Percentiles rank a stretch among this genome's conserved stretches.
phyloP scores from a whole-genome alignment of 2,329 filamentous ascomycete genomes.

The Calonectria fujianensis region DNA sequence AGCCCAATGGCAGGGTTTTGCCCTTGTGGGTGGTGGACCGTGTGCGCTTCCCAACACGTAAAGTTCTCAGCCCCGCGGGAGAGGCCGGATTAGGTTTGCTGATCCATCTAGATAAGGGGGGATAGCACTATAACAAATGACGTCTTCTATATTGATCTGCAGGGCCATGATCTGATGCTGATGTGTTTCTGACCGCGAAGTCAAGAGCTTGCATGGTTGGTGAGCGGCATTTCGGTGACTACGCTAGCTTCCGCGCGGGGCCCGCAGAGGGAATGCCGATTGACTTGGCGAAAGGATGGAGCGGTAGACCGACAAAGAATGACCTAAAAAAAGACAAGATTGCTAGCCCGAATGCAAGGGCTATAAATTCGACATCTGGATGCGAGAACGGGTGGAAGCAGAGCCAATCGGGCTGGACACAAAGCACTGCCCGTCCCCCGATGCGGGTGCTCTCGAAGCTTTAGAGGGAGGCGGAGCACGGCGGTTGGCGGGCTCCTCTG shows the following conservation, averaged over 20 bases:
- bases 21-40: slow-evolving; percentile 8
- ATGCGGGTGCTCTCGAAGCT: neutral
- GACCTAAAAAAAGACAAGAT: neutral
- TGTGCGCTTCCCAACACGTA: neutral
- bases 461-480: neutral
- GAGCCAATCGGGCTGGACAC: neutral
- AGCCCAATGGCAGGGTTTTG: neutral
- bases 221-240: neutral
- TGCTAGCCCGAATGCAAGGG: neutral
- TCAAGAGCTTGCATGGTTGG: neutral
- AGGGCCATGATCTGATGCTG: neutral
- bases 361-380: neutral
- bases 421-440: neutral
- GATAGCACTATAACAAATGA: neutral
- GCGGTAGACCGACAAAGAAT: neutral
- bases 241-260: neutral
- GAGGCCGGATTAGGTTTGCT: slow-evolving; percentile 5
- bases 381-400: neutral
- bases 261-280: neutral
- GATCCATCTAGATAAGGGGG: slow-evolving; percentile 3
- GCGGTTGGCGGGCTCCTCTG: neutral
- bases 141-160: neutral
- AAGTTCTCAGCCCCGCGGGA: slow-evolving; percentile 1
- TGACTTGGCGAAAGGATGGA: neutral
- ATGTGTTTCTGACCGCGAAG: neutral